Evolutionary conservation across 306 rosid genomes (phyloP).

Genomic region (Fragaria iinumae): DNA sequence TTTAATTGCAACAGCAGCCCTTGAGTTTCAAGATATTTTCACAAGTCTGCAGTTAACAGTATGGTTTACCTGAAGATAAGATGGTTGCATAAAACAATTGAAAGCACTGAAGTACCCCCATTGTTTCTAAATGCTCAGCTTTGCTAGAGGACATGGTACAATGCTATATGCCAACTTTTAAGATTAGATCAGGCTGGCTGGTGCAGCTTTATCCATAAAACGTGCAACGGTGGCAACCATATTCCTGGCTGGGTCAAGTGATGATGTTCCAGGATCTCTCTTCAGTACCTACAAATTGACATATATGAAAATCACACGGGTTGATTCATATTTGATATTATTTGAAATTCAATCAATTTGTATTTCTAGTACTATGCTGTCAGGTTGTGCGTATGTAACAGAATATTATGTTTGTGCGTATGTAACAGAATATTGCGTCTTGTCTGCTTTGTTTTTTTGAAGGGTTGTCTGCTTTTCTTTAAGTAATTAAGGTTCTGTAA

Average conservation of each 20-base stretch:
- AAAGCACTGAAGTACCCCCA: background rate
- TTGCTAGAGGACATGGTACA: constrained; percentile 62
- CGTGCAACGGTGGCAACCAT: constrained; percentile 73
- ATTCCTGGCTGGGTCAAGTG: constrained; percentile 56
- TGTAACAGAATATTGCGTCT: constrained; percentile 1
- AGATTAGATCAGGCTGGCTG: constrained; percentile 79
- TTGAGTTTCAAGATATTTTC: background rate
- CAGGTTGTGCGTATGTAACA: constrained; percentile 1
- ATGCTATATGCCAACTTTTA: constrained; percentile 62
- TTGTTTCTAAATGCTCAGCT: background rate
- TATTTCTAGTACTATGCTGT: background rate
- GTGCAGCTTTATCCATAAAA: constrained; percentile 58
- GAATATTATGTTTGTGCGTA: background rate
- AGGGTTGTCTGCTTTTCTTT: background rate
- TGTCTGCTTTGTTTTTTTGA: background rate
- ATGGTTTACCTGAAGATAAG: background rate
- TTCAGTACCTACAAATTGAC: background rate
- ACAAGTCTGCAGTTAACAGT: background rate
- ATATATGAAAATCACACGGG: background rate
- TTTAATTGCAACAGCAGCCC: background rate
- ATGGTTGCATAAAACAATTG: background rate
- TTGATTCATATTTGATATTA: constrained; percentile 5
- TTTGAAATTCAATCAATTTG: background rate
- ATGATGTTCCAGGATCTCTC: constrained; percentile 15
- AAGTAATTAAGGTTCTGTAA: background rate